phyloP scores from a whole-genome alignment of 495 filamentous ascomycete species.

The Hypomontagnella monticulosa region DNA sequence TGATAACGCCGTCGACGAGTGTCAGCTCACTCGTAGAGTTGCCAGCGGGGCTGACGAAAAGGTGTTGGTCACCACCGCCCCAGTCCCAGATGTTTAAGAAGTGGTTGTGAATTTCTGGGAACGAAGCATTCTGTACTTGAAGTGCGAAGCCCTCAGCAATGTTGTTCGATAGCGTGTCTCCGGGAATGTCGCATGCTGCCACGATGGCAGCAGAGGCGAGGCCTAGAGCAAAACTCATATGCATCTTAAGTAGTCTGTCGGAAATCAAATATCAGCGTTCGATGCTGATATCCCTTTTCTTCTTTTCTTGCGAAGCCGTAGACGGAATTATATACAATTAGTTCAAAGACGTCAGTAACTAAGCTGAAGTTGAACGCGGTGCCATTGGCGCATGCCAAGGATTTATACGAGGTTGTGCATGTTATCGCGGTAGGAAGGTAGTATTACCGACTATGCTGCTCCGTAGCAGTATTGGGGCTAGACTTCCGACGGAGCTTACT shows the following conservation, averaged over 20 bases:
- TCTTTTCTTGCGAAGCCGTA: too few relatives aligned
- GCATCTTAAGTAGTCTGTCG: constrained; percentile 18
- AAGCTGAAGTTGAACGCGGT: constrained; percentile 12
- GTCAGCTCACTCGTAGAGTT: constrained; percentile 56
- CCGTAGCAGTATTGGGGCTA: constrained; percentile 19
- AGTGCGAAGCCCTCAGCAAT: constrained; percentile 56
- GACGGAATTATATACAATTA: background rate
- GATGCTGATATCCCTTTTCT: too few relatives aligned
- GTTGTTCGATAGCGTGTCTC: constrained; percentile 47
- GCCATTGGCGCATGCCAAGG: constrained; percentile 21
- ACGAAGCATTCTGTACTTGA: constrained; percentile 60
- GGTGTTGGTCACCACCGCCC: constrained; percentile 61
- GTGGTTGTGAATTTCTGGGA: constrained; percentile 59
- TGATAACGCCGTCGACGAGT: constrained; percentile 58
- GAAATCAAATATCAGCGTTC: too few relatives aligned
- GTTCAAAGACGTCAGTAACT: background rate
- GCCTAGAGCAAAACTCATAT: constrained; percentile 4
- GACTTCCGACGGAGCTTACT: constrained; percentile 19
- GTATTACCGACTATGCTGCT: constrained; percentile 6
- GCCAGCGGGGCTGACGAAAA: constrained; percentile 60
- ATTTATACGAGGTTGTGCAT: constrained; percentile 32
- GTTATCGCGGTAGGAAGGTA: constrained; percentile 9
- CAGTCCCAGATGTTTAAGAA: constrained; percentile 61
- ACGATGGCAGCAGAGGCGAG: constrained; percentile 42
- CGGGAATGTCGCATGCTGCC: constrained; percentile 55